A percentile compares a stretch with the other conserved stretches of the same genome.
phyloP scores from a whole-genome alignment of 495 filamentous ascomycete genomes.

The Aspergillus funiculosus region DNA sequence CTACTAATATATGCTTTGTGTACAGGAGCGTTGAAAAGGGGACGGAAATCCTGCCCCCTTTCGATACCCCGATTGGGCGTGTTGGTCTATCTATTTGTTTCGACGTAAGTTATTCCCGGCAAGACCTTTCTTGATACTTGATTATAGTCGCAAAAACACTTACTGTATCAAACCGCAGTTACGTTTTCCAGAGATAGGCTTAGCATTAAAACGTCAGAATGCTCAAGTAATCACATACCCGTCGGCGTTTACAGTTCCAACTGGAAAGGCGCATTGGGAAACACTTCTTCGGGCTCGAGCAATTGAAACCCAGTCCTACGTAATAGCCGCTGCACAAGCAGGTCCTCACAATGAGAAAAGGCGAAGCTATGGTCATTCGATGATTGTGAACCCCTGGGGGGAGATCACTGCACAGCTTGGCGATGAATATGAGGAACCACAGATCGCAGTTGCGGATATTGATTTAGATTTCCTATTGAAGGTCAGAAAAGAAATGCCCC shows the following conservation, averaged over 20 bases:
- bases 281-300: constrained; percentile 70
- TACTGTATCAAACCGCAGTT: constrained; percentile 30
- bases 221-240: constrained; percentile 83
- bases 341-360: constrained; percentile 74
- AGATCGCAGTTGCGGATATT: constrained; percentile 48
- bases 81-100: constrained; percentile 84
- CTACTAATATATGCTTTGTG: not conserved
- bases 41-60: constrained; percentile 55
- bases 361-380: constrained; percentile 79
- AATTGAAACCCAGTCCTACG: constrained; percentile 84
- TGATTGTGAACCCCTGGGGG: constrained; percentile 88
- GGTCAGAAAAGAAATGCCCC: constrained; percentile 57
- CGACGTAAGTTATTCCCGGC: constrained; percentile 52
- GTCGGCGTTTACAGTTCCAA: constrained; percentile 84
- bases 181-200: constrained; percentile 73
- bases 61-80: constrained; percentile 64
- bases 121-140: not conserved
- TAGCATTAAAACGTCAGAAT: constrained; percentile 58
- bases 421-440: constrained; percentile 46
- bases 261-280: constrained; percentile 83
- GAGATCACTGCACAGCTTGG: constrained; percentile 59
- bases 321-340: constrained; percentile 82
- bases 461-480: constrained; percentile 46
- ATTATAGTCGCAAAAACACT: not conserved
- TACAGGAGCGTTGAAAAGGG: constrained; percentile 56